Base-by-base conservation (phyloP, 768 basidiomycete species). In the Holtermannia corniformis region DNA sequence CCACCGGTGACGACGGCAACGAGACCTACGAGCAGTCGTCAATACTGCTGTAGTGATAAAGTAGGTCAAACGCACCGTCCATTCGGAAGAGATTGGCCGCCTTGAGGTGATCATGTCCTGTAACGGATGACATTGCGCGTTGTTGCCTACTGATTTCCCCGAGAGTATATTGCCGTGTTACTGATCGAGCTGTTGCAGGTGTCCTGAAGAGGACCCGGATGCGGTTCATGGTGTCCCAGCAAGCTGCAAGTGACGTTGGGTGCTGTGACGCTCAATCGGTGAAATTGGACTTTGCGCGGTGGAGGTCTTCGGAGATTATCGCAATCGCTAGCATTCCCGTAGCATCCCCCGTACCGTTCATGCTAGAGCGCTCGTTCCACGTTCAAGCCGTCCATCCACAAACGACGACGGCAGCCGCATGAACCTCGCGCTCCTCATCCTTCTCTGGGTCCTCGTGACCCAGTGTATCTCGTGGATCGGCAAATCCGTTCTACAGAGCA, bases 391-490 rank as follows among this genome's bases (percentile, higher is more conserved):
- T 7, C 32, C 32, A 37, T 37, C 32, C 16, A 10, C 43, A 7
- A n/a, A 44, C 43, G 20, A 37, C 32, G 32, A 7, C 32, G 7
- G 10, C 7, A 37, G 32, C 32, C 32, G 16, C 20, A 64, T 64
- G 63, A 67, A 72, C 42, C 80, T 92, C 52, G 81, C 90, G 41
- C 63, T 90, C 51, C 80, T 86, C 22, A 86, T 93, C 56, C 88
- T 96, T 67, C 71, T 78, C 16, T 78, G 91, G 49, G 87, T 87
- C 26, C 82, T 93, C 63, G 58, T 87, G 49, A 85, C 86, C 2
- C 84, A 92, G 70, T 77, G 89, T 62, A 79, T 93, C 56, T 80
- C 83, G 46, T 92, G 89, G 90, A 79, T 93, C 48, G 91, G 91
- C 43, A 80, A 89, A 68, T 79, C 84, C 19, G 87, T 89, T 21